Conservation (phyloP, 169 alveolate genomes). For the Cryptosporidium sp. region DNA sequence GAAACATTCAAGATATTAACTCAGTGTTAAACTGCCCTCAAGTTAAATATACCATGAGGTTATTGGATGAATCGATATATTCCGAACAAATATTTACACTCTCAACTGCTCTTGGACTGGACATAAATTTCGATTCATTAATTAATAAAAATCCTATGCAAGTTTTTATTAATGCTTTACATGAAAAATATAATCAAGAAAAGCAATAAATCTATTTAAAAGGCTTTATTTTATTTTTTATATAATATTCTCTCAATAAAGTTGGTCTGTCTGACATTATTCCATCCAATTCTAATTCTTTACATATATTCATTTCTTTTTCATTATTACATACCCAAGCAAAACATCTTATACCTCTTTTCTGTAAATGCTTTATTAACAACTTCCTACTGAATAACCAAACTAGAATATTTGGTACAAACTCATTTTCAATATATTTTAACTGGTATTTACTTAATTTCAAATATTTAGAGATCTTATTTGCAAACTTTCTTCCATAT, state of each 20-base stretch:
- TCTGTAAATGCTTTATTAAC: conserved; percentile 55
- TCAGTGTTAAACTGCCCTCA: conserved; percentile 57
- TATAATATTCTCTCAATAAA: conserved; percentile 53
- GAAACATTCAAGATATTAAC: conserved; percentile 6
- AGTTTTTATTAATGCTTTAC: conserved; percentile 43
- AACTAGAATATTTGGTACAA: conserved; percentile 11
- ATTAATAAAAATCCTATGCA: conserved; percentile 50
- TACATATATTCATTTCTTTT: conserved; percentile 52
- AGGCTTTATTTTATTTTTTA: conserved; percentile 20
- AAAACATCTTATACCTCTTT: conserved; percentile 69
- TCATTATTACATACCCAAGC: conserved; percentile 73
- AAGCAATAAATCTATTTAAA: conserved; percentile 22
- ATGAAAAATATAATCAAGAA: conserved; percentile 35
- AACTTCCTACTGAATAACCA: conserved; percentile 42
- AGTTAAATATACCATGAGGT: conserved; percentile 59
- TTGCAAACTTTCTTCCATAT: conserved; percentile 9
- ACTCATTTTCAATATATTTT: conserved; percentile 6
- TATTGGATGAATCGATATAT: conserved; percentile 62
- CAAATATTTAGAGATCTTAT: conserved; percentile 33
- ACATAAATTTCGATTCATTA: not conserved
- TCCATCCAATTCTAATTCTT: conserved; percentile 59
- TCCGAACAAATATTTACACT: conserved; percentile 50
- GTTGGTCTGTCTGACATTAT: conserved; percentile 67
- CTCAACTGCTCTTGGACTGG: conserved; percentile 48
- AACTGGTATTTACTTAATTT: not conserved